Evolutionary conservation across 306 rosid species (phyloP).

Genomic region (Acacia crassicarpa): DNA sequence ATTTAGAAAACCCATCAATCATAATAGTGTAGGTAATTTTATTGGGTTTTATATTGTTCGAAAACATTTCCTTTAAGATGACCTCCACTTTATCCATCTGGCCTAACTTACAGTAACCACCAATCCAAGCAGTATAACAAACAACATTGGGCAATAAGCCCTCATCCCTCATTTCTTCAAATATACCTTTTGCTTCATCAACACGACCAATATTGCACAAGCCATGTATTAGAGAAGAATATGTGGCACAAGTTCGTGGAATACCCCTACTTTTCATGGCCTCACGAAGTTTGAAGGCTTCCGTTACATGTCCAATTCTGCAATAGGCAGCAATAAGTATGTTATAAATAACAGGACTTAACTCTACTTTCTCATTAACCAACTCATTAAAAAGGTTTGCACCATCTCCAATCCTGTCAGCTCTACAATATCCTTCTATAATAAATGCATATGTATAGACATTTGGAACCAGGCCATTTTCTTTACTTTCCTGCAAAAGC

Average conservation of each 20-base stretch:
- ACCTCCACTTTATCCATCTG: slow-evolving; percentile 53
- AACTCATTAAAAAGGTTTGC: slow-evolving; percentile 49
- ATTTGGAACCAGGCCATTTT: slow-evolving; percentile 54
- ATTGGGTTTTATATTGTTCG: slow-evolving; percentile 51
- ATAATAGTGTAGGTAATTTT: slow-evolving; percentile 70
- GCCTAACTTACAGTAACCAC: slow-evolving; percentile 71
- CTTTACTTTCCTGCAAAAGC: slow-evolving; percentile 57
- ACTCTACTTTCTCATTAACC: slow-evolving; percentile 52
- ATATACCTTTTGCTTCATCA: slow-evolving; percentile 55
- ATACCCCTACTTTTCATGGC: slow-evolving; percentile 59
- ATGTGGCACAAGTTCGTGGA: slow-evolving; percentile 52
- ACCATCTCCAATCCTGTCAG: slow-evolving; percentile 58
- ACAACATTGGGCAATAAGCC: slow-evolving; percentile 58
- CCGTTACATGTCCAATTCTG: slow-evolving; percentile 44
- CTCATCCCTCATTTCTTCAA: slow-evolving; percentile 62
- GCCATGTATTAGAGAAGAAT: slow-evolving; percentile 79
- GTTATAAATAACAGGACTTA: slow-evolving; percentile 63
- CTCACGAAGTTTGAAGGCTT: slow-evolving; percentile 57
- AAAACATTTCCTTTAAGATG: slow-evolving; percentile 55
- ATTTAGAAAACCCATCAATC: slow-evolving; percentile 68
- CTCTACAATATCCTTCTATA: slow-evolving; percentile 62
- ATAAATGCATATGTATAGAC: slow-evolving; percentile 66
- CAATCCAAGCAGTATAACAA: slow-evolving; percentile 73
- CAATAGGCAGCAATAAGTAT: slow-evolving; percentile 57
- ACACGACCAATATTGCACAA: slow-evolving; percentile 55